Evolutionary conservation across 352 stramenopile species (phyloP).

Genomic region (Phytophthora litchii): DNA sequence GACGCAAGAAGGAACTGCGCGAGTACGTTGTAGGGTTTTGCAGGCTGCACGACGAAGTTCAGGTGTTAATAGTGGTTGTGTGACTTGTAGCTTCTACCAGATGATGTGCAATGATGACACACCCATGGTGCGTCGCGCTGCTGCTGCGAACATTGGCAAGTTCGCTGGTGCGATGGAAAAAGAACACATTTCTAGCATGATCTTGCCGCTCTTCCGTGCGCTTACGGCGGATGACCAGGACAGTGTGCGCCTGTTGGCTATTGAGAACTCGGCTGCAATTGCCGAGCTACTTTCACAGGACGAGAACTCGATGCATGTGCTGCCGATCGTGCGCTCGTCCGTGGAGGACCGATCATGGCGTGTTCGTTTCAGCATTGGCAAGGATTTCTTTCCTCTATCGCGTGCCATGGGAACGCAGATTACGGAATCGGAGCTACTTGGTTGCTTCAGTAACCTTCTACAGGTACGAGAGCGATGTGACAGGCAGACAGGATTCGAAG

Average conservation of each 20-base stretch:
- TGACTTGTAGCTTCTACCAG: constrained; percentile 65
- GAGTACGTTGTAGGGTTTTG: constrained; percentile 53
- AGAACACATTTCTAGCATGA: constrained; percentile 65
- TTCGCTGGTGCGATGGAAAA: constrained; percentile 76
- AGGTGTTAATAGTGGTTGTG: constrained; percentile 12
- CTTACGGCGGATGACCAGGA: constrained; percentile 94
- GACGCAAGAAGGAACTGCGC: constrained; percentile 81
- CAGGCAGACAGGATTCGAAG: neutral
- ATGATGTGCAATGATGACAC: constrained; percentile 86
- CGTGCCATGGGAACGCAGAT: constrained; percentile 81
- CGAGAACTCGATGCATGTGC: constrained; percentile 75
- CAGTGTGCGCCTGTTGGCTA: constrained; percentile 93
- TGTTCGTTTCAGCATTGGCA: constrained; percentile 94
- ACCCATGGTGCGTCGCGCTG: constrained; percentile 85
- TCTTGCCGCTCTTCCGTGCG: constrained; percentile 88
- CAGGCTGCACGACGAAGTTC: neutral
- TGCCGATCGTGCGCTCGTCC: constrained; percentile 77
- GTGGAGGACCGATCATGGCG: constrained; percentile 91
- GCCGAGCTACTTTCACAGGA: constrained; percentile 73
- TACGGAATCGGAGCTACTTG: constrained; percentile 88
- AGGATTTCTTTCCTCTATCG: constrained; percentile 91
- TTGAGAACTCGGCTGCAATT: constrained; percentile 87
- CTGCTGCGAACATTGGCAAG: constrained; percentile 84
- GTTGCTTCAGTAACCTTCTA: constrained; percentile 91
- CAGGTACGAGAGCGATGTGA: constrained; percentile 49